These are phyloP conservation scores for Amaranthus hypochondriacus DNA, from an alignment of 148 eudicot genomes.

Conservation along the genomic window DNA sequence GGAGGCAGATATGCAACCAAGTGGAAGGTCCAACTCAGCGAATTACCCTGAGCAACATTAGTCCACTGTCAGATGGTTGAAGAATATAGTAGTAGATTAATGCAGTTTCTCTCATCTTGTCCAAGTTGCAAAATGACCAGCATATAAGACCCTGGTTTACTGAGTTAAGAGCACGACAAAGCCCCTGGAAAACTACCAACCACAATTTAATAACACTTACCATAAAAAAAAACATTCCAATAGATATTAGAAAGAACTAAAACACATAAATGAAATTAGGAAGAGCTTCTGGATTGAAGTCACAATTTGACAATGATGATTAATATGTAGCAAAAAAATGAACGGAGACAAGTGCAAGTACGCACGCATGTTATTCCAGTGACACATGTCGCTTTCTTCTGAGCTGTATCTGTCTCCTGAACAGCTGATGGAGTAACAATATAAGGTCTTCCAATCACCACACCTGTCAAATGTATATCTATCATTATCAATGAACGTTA, in stretches of 20 bases:
- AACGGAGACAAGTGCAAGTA: conserved; percentile 23
- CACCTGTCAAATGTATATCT: conserved; percentile 39
- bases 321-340: conserved; percentile 6
- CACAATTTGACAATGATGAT: conserved; percentile 2
- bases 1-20: conserved; percentile 6
- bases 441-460: conserved; percentile 55
- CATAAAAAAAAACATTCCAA: conserved; percentile 4
- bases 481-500: conserved; percentile 2
- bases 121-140: conserved; percentile 67
- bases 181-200: conserved; percentile 62
- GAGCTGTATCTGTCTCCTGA: conserved; percentile 31
- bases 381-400: conserved; percentile 51
- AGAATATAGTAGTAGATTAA: conserved; percentile 66
- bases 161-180: conserved; percentile 55
- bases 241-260: conserved; percentile 5
- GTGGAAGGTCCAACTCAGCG: background rate
- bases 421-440: conserved; percentile 56
- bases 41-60: conserved; percentile 74
- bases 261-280: background rate
- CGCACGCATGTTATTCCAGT: conserved; percentile 51
- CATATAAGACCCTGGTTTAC: conserved; percentile 77
- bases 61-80: conserved; percentile 65
- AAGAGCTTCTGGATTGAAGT: background rate
- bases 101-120: conserved; percentile 52
- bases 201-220: conserved; percentile 19